A percentile compares a stretch with the other conserved stretches of the same genome.
Conservation (phyloP, 2,329 filamentous ascomycete species). For the Colletotrichum cereale region DNA sequence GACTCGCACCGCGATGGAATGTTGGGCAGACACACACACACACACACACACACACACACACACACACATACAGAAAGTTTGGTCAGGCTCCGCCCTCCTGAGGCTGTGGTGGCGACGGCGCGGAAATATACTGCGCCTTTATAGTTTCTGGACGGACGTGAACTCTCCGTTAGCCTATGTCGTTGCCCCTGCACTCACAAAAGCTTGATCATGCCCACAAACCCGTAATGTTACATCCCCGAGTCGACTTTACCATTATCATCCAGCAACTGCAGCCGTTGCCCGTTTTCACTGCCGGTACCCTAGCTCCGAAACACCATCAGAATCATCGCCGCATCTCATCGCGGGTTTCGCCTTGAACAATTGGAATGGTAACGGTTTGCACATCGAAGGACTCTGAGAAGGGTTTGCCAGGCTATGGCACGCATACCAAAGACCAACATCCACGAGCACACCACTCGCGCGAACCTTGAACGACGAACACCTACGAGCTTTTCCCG, state of each 20-base stretch:
- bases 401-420: constrained; percentile 11
- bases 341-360: not conserved
- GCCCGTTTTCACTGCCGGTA: not conserved
- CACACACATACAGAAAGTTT: not conserved
- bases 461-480: not conserved
- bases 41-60: too few relatives aligned
- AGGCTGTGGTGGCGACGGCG: not conserved
- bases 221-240: not conserved
- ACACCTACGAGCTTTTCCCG: not conserved
- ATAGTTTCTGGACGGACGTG: not conserved
- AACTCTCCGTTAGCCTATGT: not conserved
- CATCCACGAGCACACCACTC: constrained; percentile 1
- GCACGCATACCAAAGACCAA: not conserved
- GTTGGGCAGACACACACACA: not conserved
- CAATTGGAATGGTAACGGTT: constrained; percentile 6
- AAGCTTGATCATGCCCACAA: not conserved
- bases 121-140: not conserved
- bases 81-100: not conserved
- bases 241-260: not conserved
- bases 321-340: not conserved
- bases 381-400: not conserved
- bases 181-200: not conserved
- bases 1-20: not conserved
- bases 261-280: not conserved
- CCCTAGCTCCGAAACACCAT: not conserved